Conservation (phyloP, 352 stramenopile species). For the Pythium aphanidermatum region DNA sequence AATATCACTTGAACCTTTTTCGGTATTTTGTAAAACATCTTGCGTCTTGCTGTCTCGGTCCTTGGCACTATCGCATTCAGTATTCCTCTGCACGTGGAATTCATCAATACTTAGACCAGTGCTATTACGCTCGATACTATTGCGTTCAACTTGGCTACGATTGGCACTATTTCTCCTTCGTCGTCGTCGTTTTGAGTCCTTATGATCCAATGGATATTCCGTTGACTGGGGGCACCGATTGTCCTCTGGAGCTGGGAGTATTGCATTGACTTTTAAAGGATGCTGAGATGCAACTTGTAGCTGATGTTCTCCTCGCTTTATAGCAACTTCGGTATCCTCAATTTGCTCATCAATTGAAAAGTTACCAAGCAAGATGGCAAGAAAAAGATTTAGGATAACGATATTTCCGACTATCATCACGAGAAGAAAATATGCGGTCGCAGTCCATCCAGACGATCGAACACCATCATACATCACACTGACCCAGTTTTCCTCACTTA, state of each 20-base stretch:
- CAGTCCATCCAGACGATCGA: conserved; percentile 31
- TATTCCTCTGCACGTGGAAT: too few species aligned
- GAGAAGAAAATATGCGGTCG: conserved; percentile 49
- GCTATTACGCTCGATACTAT: conserved; percentile 3
- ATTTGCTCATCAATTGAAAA: conserved; percentile 49
- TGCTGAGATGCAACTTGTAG: conserved; percentile 11
- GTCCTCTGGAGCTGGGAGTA: conserved; percentile 1
- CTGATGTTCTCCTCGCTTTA: conserved; percentile 25
- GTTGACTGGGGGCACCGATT: neutral
- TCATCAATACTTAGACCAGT: neutral
- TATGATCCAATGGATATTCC: too few species aligned
- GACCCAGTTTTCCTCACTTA: conserved; percentile 89
- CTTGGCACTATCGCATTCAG: neutral
- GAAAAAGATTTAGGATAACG: conserved; percentile 86
- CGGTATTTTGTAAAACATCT: neutral
- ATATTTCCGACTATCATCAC: conserved; percentile 78
- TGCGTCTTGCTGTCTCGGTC: neutral
- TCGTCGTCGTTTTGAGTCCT: too few species aligned
- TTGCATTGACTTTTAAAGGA: neutral
- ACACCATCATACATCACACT: conserved; percentile 79
- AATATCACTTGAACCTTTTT: neutral
- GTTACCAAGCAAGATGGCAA: conserved; percentile 82
- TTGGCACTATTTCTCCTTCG: conserved; percentile 3
- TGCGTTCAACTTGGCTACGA: neutral
- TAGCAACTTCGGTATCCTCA: conserved; percentile 20